Base-by-base conservation (phyloP, 2,329 filamentous ascomycete genomes). In the Botrytis cinerea region DNA sequence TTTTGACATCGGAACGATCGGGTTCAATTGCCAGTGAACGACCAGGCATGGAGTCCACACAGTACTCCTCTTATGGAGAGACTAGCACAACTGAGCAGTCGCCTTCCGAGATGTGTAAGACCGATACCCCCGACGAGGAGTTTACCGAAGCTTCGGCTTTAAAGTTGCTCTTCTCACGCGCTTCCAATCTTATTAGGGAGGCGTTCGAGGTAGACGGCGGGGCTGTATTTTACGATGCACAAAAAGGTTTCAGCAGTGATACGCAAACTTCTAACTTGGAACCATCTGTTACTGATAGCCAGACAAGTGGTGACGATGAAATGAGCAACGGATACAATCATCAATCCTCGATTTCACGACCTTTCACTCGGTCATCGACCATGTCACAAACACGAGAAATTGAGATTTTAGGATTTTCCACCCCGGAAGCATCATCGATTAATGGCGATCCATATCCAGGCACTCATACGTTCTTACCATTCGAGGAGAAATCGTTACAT, bases 201-300 rank as follows among this genome's bases (percentile, higher is more conserved):
- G 76, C 80, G 1, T 80, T 81, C 32, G 80, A 81, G 68, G 77
- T 81, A 10, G 80, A 81, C 69, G 80, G 80, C 1, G 80, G 80
- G 1, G 76, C 76, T 22, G 75, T 81, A 4, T 81, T 81, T 57
- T 80, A 79, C 67, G 79, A 81, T 75, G 79, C 78, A 28, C 79
- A 80, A 54, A 78, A 73, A 48, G 79, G 80, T 0, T 80, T 79
- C 71, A 77, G 69, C 51, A 51, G 20, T 38, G 35, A 73, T 38
- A 12, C 40, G 28, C 51, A 70, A 62, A 40, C 45, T 2, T 40
- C 64, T 22, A 62, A 28, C 32, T 7, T 35, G 18, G 32, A 51
- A 12, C 59, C 57, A 3, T 74, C 72, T 16, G 76, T 68, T 28
- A 68, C 62, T 72, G 74, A 73, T 40, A 66, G 68, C 20, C 68